Evolutionary conservation across 208 protist genomes (phyloP).

Genomic region (Blechomonas ayalai): DNA sequence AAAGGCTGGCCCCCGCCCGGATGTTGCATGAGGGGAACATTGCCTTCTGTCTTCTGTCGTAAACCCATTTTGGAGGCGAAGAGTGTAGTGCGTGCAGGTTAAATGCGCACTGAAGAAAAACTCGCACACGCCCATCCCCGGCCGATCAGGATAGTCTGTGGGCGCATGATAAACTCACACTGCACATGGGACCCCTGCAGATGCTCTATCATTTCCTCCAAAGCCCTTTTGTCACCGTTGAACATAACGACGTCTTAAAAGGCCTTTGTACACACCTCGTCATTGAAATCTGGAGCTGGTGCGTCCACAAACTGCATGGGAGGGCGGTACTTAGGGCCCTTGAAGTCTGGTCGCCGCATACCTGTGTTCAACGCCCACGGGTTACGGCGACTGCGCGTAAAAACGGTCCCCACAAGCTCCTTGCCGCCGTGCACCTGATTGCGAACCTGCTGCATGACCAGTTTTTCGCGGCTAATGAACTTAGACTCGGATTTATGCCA

Average conservation of each 20-base stretch:
- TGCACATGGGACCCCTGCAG: too few species aligned
- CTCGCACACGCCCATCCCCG: neutral
- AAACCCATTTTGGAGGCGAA: too few species aligned
- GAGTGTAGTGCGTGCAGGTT: too few species aligned
- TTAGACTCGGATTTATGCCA: slow-evolving; percentile 83
- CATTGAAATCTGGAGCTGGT: slow-evolving; percentile 16
- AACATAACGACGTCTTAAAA: too few species aligned
- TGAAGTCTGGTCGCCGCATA: slow-evolving; percentile 72
- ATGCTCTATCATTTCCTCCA: too few species aligned
- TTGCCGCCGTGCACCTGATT: slow-evolving; percentile 49
- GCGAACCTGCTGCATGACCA: slow-evolving; percentile 61
- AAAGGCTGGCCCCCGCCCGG: too few species aligned
- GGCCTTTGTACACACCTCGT: slow-evolving; percentile 2
- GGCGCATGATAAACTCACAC: too few species aligned
- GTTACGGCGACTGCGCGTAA: slow-evolving; percentile 60
- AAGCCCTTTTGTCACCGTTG: too few species aligned
- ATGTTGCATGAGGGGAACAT: too few species aligned
- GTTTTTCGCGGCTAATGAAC: slow-evolving; percentile 55
- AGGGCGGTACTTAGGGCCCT: slow-evolving; percentile 37
- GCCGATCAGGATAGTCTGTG: neutral
- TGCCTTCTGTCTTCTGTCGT: too few species aligned
- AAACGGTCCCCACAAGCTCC: slow-evolving; percentile 75
- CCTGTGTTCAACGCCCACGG: slow-evolving; percentile 84
- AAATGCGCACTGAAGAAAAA: too few species aligned
- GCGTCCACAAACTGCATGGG: slow-evolving; percentile 52